Evolutionary conservation across 768 basidiomycete species (phyloP), one percentile per base, ranked within the genome.

Genomic region (Leccinum longicurvipes): DNA sequence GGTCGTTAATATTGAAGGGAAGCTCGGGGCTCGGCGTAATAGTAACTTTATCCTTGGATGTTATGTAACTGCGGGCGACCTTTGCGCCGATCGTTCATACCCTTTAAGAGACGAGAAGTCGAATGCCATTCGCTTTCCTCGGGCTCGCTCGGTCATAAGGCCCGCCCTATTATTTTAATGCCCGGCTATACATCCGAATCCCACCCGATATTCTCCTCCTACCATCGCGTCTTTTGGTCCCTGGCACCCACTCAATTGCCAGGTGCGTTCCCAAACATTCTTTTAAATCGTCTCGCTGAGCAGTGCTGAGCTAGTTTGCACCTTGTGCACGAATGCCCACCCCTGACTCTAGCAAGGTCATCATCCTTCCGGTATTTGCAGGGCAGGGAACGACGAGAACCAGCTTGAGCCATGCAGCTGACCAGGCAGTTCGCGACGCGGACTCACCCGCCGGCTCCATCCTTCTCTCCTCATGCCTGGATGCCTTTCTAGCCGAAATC

Each of bases 401-500:
- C 23, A 72, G 71, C 47, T 58, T 73, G 25, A 51, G 58, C 15
- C 64, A 67, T 29, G 70, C 73, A 15, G 68, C 68, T 7, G 67
- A 72, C 24, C 76, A 76, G 62, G 77, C 77, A 6, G 53, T 77
- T 19, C 66, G 60, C 28, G 79, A 81, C 57, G 76, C 77, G 17
- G 65, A 69, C 25, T 74, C 77, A 12, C 67, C 77, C 4, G 63
- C 69, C 2, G 81, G 78, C 2, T 63, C 71, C 11, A 61, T 80
- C 31, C 70, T 86, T 28, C 72, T 84, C 31, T 70, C 77, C 3
- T 76, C 82, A 1, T 86, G 82, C 60, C 67, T 76, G 49, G 73
- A 80, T 31, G 76, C 73, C 12, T 81, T 86, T 56, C 75, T 73
- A 52, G 63, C 60, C 25, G 85, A 85, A 62, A 65, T 86, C 12